Base-by-base conservation (phyloP, 2,329 filamentous ascomycete species). In the Calonectria fujianensis region DNA sequence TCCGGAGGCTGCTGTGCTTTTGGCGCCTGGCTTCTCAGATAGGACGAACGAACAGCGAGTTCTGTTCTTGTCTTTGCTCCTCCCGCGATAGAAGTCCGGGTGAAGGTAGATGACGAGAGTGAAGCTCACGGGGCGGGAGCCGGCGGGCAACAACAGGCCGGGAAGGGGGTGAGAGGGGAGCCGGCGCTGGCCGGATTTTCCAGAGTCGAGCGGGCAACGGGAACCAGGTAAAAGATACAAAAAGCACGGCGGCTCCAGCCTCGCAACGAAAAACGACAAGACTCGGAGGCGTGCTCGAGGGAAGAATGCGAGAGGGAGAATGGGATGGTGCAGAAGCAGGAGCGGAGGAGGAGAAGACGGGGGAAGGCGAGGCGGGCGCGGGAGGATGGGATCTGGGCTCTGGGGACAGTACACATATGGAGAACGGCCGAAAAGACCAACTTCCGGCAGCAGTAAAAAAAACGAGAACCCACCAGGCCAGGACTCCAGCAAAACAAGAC, bases 291-390 rank as follows among this genome's bases (percentile, higher is more conserved):
- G 24, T 32, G 64, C 41, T 45, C 14, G 48, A 73, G 66, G 27
- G 29, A 48, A 51, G 54, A n/a, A 64, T 69, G 51, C 35, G 35
- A 39, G 67, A 51, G 50, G 32, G 35, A 52, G 51, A 61, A 48
- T 20, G 51, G 54, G 64, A 67, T 39, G 59, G 45, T 51, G 51
- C 54, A 74, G 64, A 35, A 64, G 68, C 50, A 65, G 73, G 71
- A 63, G 69, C 63, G 64, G 69, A 74, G 66, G 45, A 65, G 63
- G 27, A 32, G 63, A 63, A 67, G 59, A 72, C 73, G 73, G 73
- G 73, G 69, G 41, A 72, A 67, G 66, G 61, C 63, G 69, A 69
- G 68, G 73, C 63, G 37, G 69, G 71, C 73, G 73, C 69, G 68
- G 69, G 73, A 72, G 69, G 73, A 61, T 61, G 57, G 57, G 57